These are phyloP conservation scores for Euphorbia schlechtendalii DNA, from an alignment of 441 rosid species.

Conservation along the genomic window DNA sequence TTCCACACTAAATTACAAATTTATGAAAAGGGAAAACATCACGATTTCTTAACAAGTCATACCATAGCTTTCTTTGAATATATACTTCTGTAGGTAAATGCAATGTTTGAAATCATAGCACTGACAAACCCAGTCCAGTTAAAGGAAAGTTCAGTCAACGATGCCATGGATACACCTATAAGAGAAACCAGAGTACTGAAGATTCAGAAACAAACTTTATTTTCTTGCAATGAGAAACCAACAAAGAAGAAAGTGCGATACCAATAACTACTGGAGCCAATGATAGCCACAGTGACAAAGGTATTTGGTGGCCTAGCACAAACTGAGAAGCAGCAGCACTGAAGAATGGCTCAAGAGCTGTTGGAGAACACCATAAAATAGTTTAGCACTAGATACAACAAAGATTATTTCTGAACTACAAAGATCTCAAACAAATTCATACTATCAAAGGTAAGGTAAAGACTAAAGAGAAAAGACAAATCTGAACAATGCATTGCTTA, in stretches of 20 bases:
- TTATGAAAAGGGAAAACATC: neutral
- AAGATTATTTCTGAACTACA: neutral
- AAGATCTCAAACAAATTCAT: neutral
- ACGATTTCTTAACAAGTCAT: conserved; percentile 6
- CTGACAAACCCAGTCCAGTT: conserved; percentile 62
- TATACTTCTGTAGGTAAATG: conserved; percentile 66
- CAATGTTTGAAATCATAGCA: conserved; percentile 61
- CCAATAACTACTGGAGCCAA: conserved; percentile 61
- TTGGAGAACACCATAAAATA: conserved; percentile 9
- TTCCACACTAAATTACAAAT: neutral
- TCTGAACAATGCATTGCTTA: neutral
- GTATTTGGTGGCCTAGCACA: conserved; percentile 49
- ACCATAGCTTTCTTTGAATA: conserved; percentile 72
- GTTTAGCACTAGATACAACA: conserved; percentile 2
- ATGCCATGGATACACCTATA: conserved; percentile 60
- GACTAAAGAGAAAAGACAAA: neutral
- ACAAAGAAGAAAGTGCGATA: conserved; percentile 15
- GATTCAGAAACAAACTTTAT: neutral
- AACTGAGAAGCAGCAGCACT: conserved; percentile 59
- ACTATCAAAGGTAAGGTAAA: neutral
- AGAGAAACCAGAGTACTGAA: conserved; percentile 10
- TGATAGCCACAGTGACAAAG: conserved; percentile 51
- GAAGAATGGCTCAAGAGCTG: conserved; percentile 65
- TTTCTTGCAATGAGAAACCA: neutral
- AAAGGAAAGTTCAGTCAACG: conserved; percentile 63